These are phyloP conservation scores for Plasmodiophora brassicae DNA, from an alignment of 208 protist genomes.

Conservation along the genomic window DNA sequence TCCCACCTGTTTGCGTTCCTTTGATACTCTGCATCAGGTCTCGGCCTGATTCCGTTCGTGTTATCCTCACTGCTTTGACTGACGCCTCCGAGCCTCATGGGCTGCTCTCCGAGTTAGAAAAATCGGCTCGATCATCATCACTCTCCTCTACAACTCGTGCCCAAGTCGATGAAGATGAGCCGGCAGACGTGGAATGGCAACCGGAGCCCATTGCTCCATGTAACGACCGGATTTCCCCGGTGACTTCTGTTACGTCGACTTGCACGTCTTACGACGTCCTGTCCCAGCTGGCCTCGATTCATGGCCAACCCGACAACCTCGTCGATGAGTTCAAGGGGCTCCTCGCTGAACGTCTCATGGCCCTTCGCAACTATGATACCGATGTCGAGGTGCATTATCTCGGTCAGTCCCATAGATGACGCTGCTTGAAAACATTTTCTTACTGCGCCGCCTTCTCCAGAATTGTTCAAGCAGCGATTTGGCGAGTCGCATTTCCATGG, in stretches of 20 bases:
- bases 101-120: not conserved
- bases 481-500: not conserved
- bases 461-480: slow-evolving; percentile 12
- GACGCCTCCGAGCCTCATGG: not conserved
- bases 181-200: not conserved
- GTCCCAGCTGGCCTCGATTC: not conserved
- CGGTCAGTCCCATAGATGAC: not conserved
- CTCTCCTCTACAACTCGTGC: not conserved
- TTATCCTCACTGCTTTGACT: not conserved
- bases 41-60: not conserved
- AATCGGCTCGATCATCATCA: not conserved
- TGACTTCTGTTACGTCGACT: not conserved
- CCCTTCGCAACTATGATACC: not conserved
- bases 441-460: not conserved
- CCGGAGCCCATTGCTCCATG: not conserved
- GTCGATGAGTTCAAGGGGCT: not conserved
- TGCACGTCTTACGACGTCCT: not conserved
- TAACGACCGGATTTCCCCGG: too few species aligned
- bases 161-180: not conserved
- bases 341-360: not conserved
- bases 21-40: not conserved
- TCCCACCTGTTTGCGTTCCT: not conserved
- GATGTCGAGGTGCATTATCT: slow-evolving; percentile 9
- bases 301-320: not conserved
- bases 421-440: not conserved